Evolutionary conservation across 257 asterid species (phyloP), one percentile per base, ranked within the genome.

Genomic region (Penstemon barbatus): DNA sequence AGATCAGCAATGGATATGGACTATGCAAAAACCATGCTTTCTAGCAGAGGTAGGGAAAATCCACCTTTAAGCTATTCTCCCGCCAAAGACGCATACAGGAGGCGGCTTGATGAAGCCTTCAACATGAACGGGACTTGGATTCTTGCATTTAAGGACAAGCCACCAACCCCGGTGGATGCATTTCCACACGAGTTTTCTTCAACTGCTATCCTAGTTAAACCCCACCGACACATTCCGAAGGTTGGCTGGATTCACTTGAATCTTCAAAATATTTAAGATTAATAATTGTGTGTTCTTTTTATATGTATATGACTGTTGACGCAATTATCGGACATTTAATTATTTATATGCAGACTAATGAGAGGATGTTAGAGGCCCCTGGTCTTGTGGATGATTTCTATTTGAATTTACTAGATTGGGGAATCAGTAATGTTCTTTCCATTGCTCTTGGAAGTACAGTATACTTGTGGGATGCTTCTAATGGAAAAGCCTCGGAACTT

Each of bases 1-100:
- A n/a, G n/a, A n/a, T n/a, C 97, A 4, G 98, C 98, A 4, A 91
- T 91, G 86, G 96, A 91, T 71, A 80, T 89, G 6, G 95, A 87
- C 68, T 91, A 78, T 51, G 97, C 95, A 1, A 96, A 82, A 71
- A 84, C 77, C 86, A 91, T 91, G 96, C 88, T 91, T 8, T 87
- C 96, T 63, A 78, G 76, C 77, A 91, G 85, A 81, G 96, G 88
- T 81, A 91, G 89, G 95, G 91, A 86, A 77, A 89, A 85, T 57
- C 93, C 97, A 18, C 74, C 85, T 38, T 71, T 54, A 8, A 68
- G 40, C 66, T 77, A 88, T 69, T 82, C 97, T 62, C 95, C 96
- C 6, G 76, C 96, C 56, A 79, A 85, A 43, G 97, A 89, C 61
- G 96, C 95, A 19, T 88, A 86, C 75, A 75, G 88, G 80, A 89